Evolutionary conservation across 1,284 basidiomycete species (phyloP), one percentile per base, ranked within the genome.

Genomic region (Ceratobasidium sp.): DNA sequence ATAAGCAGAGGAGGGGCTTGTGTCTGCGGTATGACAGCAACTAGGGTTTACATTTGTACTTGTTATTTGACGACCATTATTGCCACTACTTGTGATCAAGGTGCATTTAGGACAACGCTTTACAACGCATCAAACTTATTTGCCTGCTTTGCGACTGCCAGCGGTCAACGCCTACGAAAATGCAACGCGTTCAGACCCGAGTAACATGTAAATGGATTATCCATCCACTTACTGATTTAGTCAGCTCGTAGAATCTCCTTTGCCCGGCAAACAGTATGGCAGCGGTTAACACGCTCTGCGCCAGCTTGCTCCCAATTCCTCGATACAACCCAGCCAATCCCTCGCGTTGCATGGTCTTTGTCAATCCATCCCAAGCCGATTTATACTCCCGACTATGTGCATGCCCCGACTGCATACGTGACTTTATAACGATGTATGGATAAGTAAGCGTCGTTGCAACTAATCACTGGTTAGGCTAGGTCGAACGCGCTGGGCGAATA

Each of bases 261-360:
- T 96, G 93, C 8, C 89, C 86, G 17, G 88, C 91, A 75, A 96
- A 96, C 73, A 96, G 82, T 75, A 96, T 93, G 12, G 93, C 92
- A 15, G 94, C 94, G 4, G 93, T 95, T 50, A 96, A 82, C 1
- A 96, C 92, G 69, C 92, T 94, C 79, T 97, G 95, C 5, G 90
- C 73, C 12, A 98, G 86, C 79, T 97, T 96, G 76, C 88, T 92
- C 25, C 85, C 83, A 42, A 94, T 84, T 3, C 94, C 94, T 74
- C 87, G 91, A 82, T 96, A 97, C 13, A 96, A 79, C 1, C 94
- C 94, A 73, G 80, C 81, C 29, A 94, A 71, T 0, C 94, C 93
- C 77, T 96, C 93, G 60, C 89, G 87, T 73, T 82, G 82, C 71
- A 93, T 76, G 74, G 96, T 92, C 12, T 85, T 86, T 35, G 86